Evolutionary conservation across 805 yeast species (phyloP), one percentile per base, ranked within the genome.

Genomic region (Ogataea nakhonphanomensis): DNA sequence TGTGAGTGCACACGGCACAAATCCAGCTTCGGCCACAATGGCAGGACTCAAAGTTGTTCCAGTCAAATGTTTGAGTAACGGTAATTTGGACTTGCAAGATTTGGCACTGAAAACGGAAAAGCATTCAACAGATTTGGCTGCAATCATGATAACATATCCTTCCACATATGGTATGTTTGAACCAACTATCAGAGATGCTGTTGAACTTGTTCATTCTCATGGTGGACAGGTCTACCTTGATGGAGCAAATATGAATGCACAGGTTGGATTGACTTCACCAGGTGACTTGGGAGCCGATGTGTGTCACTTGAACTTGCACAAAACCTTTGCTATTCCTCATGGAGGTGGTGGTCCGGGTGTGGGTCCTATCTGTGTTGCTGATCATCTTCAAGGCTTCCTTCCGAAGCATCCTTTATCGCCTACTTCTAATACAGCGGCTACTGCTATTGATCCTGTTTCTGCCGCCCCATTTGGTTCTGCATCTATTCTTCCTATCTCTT

Each of bases 341-440:
- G 99, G 99, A 58, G 99, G 99, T 60, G 99, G 99, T 61, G 99
- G 99, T 30, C 99, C 99, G 30, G 99, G 98, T 59, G 95, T 89
- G 56, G 99, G 97, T 13, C 98, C 98, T 37, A 93, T 93, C 49
- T 88, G 98, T 73, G 98, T 91, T 42, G 82, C 81, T 51, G 67
- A 73, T 35, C 95, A 88, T 63, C 71, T 93, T 54, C 75, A 73
- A 31, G 86, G 87, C 39, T 89, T 78, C 66, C 73, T 93, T 54
- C 99, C 99, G 33, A 69, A 71, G 10, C 97, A 93, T 65, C 74
- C 76, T 15, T 69, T 84, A 29, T 70, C 77, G 11, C 74, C 80
- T 54, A 78, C 82, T 2, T 61, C 67, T 2, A 67, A 67, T 35
- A 54, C 37, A 3, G 70, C 62, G 46, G 62, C 48, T 46, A 73